A percentile compares a stretch with the other conserved stretches of the same genome.
Evolutionary conservation across 2,329 filamentous ascomycete species (phyloP).

Genomic region (Tolypocladium tropicale): DNA sequence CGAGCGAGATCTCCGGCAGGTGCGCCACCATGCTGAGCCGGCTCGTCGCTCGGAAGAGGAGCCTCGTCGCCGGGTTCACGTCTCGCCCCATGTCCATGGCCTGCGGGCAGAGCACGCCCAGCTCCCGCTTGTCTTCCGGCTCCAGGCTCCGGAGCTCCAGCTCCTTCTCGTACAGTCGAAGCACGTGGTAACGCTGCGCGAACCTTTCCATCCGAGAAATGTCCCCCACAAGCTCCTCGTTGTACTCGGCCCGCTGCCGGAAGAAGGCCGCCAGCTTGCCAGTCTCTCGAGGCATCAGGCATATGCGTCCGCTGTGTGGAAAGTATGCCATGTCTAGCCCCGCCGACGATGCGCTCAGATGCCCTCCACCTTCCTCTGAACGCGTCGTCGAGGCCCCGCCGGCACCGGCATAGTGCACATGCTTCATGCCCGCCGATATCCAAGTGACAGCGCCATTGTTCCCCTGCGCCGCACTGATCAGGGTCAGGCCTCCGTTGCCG

Average conservation of each 20-base stretch:
- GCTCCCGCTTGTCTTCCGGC: constrained; percentile 12
- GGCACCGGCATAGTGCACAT: neutral
- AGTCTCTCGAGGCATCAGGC: constrained; percentile 7
- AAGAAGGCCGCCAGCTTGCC: constrained; percentile 12
- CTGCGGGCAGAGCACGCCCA: constrained; percentile 20
- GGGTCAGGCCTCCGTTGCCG: neutral
- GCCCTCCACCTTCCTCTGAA: constrained; percentile 1
- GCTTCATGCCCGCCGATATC: neutral
- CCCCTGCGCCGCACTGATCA: neutral
- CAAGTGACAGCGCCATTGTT: neutral
- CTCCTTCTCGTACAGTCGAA: constrained; percentile 39
- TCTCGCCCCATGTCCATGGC: constrained; percentile 16
- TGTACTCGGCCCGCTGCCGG: constrained; percentile 6
- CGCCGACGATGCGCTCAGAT: neutral
- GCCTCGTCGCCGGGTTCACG: constrained; percentile 8
- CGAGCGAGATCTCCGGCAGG: constrained; percentile 60
- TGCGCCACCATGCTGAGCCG: constrained; percentile 49
- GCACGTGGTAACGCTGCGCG: constrained; percentile 20
- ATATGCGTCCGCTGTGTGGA: constrained; percentile 19
- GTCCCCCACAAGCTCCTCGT: constrained; percentile 1
- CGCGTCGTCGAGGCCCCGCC: neutral
- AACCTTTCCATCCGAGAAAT: neutral
- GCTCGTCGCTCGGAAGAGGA: constrained; percentile 23
- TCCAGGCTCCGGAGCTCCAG: constrained; percentile 33
- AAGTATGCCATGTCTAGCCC: constrained; percentile 23